Conservation (phyloP, 2,329 filamentous ascomycete genomes). For the Fusarium sp. region DNA sequence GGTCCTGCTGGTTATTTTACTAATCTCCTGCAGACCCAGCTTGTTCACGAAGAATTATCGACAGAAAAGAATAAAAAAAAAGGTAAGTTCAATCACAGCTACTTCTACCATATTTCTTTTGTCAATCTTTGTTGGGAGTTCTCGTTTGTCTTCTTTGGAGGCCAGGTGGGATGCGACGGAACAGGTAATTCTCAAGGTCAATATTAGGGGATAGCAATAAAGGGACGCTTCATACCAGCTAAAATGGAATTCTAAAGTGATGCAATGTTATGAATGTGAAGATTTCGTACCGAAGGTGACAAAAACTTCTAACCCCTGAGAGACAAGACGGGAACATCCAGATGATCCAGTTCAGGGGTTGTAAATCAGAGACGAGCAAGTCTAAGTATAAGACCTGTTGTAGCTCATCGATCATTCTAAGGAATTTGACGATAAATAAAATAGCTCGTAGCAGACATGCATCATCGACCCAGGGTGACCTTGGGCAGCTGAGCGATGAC, state of each 20-base stretch:
- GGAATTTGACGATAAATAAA: accelerated
- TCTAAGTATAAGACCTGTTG: not conserved
- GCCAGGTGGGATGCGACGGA: too few species aligned
- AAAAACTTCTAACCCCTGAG: too few species aligned
- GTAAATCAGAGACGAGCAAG: not conserved
- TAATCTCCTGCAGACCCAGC: too few species aligned
- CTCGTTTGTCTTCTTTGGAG: not conserved
- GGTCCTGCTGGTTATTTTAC: not conserved
- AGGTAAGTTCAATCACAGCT: not conserved
- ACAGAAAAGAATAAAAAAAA: not conserved
- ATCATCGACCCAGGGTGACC: accelerated
- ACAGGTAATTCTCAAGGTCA: not conserved
- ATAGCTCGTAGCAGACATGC: accelerated
- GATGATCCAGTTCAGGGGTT: not conserved
- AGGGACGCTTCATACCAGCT: accelerated
- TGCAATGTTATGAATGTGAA: accelerated
- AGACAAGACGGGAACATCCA: not conserved
- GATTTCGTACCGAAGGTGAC: accelerated
- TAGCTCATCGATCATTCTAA: accelerated
- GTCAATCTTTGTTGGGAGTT: not conserved
- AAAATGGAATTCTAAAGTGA: accelerated
- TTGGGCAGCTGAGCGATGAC: accelerated
- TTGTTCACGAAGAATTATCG: not conserved
- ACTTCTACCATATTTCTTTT: not conserved
- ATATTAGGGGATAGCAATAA: not conserved